Evolutionary conservation across 1,284 basidiomycete genomes (phyloP).

Genomic region (Naganishia cerealis): DNA sequence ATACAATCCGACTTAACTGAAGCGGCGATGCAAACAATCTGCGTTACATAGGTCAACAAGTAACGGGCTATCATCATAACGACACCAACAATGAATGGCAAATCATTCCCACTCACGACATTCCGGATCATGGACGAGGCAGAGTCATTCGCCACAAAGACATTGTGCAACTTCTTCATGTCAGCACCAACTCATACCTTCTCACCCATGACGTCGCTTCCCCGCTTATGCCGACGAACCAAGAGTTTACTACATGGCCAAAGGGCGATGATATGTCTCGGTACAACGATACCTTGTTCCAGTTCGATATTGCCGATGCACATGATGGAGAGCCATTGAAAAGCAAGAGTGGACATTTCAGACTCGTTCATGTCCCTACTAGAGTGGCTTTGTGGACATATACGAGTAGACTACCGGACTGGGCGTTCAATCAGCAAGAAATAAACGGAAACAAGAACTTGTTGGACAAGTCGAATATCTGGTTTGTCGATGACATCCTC

Average conservation of each 20-base stretch:
- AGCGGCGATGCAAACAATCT: neutral
- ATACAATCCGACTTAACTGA: slow-evolving; percentile 14
- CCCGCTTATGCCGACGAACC: slow-evolving; percentile 94
- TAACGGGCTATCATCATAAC: slow-evolving; percentile 92
- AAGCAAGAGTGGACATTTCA: slow-evolving; percentile 88
- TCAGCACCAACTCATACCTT: slow-evolving; percentile 77
- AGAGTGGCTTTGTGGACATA: slow-evolving; percentile 94
- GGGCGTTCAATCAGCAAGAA: slow-evolving; percentile 96
- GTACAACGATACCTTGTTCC: slow-evolving; percentile 84
- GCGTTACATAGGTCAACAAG: slow-evolving; percentile 74
- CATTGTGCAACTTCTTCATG: slow-evolving; percentile 82
- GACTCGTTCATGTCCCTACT: slow-evolving; percentile 82
- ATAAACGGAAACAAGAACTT: slow-evolving; percentile 96
- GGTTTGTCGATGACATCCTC: slow-evolving; percentile 84
- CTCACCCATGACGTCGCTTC: slow-evolving; percentile 97
- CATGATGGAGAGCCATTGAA: slow-evolving; percentile 78
- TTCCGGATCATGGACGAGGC: slow-evolving; percentile 83
- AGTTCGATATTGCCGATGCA: slow-evolving; percentile 69
- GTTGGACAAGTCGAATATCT: slow-evolving; percentile 75
- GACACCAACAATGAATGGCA: slow-evolving; percentile 96
- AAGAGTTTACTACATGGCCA: slow-evolving; percentile 91
- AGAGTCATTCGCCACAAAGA: slow-evolving; percentile 87
- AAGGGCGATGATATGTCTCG: slow-evolving; percentile 67
- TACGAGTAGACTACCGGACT: slow-evolving; percentile 78
- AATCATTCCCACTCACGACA: slow-evolving; percentile 85